Percentiles rank a stretch among this genome's conserved stretches.
These are phyloP conservation scores for Cercospora nicotianae DNA, from an alignment of 2,329 filamentous ascomycete species.

Conservation along the genomic window DNA sequence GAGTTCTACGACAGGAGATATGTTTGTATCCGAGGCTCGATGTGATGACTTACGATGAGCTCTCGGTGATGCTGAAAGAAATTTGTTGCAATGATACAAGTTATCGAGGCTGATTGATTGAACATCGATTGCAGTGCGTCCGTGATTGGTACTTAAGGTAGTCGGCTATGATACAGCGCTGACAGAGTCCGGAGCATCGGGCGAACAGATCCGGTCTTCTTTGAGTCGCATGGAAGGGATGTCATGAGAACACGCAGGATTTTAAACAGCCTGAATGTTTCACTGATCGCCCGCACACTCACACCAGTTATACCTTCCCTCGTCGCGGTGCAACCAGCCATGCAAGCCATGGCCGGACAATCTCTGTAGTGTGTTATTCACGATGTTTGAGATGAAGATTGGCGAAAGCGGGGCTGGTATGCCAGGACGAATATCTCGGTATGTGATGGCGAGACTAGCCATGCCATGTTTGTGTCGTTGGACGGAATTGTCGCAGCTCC, in stretches of 20 bases:
- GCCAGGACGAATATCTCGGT: neutral
- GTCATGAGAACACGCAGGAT: neutral
- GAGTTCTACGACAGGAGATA: no score
- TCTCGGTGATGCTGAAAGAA: neutral
- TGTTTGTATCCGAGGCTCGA: neutral
- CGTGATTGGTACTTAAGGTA: neutral
- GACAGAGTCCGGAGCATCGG: neutral
- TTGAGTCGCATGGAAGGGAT: neutral
- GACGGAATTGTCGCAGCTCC: neutral
- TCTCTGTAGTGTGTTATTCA: neutral
- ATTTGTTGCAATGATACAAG: neutral
- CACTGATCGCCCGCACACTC: neutral
- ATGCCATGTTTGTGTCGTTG: neutral
- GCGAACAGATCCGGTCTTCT: neutral
- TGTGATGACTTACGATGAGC: neutral
- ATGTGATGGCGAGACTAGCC: constrained; percentile 8
- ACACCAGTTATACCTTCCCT: neutral
- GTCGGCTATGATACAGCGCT: neutral
- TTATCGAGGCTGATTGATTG: neutral
- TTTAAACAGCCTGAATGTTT: neutral
- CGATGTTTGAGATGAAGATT: neutral
- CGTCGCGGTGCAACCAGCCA: neutral
- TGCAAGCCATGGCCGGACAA: neutral
- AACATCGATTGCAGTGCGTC: neutral
- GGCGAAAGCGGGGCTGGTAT: neutral